Conservation (phyloP, 78 protist species). For the Speleostelium caveatum region DNA sequence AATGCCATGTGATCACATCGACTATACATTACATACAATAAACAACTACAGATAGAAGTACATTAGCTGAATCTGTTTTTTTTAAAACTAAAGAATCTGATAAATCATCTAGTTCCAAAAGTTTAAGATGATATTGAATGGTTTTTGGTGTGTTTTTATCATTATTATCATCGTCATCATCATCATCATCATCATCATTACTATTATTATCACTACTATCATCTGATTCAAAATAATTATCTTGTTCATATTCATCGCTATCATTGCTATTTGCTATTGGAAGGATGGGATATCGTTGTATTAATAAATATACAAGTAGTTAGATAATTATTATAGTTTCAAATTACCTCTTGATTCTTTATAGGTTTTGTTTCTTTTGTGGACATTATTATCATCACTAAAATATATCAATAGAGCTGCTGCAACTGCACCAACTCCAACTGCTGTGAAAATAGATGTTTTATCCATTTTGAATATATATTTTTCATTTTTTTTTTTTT, state of each 20-base stretch:
- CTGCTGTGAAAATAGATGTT: neutral
- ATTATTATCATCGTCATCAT: neutral
- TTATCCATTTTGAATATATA: too few relatives aligned
- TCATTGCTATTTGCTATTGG: neutral
- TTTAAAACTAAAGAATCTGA: constrained; percentile 12
- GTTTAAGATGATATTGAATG: constrained; percentile 34
- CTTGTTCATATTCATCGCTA: neutral
- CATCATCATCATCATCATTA: neutral
- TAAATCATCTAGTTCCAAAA: constrained; percentile 20
- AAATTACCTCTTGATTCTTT: neutral
- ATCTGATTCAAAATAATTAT: too few relatives aligned
- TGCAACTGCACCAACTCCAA: neutral
- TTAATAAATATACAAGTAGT: too few relatives aligned
- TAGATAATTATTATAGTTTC: too few relatives aligned
- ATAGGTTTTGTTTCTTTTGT: neutral
- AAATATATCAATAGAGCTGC: neutral
- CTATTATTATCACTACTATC: neutral
- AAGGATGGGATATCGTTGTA: neutral
- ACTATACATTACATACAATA: constrained; percentile 29
- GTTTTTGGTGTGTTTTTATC: constrained; percentile 27
- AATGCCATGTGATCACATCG: too few relatives aligned
- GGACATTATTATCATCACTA: too few relatives aligned
- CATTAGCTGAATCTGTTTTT: constrained; percentile 25
- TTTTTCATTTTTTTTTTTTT: neutral
- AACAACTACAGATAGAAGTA: constrained; percentile 31